Evolutionary conservation across 2,329 filamentous ascomycete genomes (phyloP), one percentile per base, ranked within the genome.

Genomic region (Microdochium trichocladiopsis): DNA sequence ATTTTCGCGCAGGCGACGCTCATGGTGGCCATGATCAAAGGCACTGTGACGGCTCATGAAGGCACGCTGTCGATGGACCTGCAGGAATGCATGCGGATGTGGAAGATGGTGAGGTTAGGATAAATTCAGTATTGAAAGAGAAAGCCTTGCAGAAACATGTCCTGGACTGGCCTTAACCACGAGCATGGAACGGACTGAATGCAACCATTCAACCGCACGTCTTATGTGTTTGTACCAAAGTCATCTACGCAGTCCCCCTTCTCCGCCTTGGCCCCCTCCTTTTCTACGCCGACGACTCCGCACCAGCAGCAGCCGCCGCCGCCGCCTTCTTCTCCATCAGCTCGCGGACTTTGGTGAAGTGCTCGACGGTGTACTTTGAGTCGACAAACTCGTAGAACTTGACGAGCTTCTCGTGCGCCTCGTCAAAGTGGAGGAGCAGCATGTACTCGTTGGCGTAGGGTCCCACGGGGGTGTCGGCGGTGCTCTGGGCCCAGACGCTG

Each of bases 71-170:
- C 74, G 3, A 68, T 74, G 65, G 78, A 82, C 50, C 58, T 82
- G 61, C 78, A 80, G 60, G 78, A 82, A 57, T 80, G 77, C 52
- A 57, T 82, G 56, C 60, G 71, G 14, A 70, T 80, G 61, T 82
- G 78, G 79, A 74, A 68, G 56, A 74, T 71, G 50, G 76, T 82
- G 10, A 65, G 78, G 47, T 62, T 81, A 12, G 79, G 78, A 4
- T 79, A 53, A 56, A 45, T 9, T 45, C 41, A 37, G 18, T 5
- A n/a, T 16, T 16, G 4, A 37, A 16, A n/a, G 14, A 37, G 18
- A 37, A 37, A 4, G 14, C 5, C 14, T 8, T 16, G n/a, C n/a
- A 37, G 4, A 16, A 37, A 8, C 4, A 37, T 8, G 18, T 11
- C 6, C 33, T 16, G 33, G 4, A 37, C 4, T 16, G 6, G 18